Percentiles rank a stretch among this genome's conserved stretches.
phyloP scores from a whole-genome alignment of 768 basidiomycete genomes.

The Pholiota molesta region DNA sequence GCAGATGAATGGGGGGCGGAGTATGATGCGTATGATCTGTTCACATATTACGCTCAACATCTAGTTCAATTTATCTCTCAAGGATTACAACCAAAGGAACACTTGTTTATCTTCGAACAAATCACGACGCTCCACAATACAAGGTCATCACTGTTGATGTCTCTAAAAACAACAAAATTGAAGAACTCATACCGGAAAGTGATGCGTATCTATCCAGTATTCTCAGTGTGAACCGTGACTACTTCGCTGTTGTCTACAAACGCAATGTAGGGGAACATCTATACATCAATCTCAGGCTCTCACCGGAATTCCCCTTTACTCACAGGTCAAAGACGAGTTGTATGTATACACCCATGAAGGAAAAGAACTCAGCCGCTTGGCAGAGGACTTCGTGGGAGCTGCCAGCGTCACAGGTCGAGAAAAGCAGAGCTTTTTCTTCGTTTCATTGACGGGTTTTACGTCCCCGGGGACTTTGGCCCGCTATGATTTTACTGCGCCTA shows the following conservation, averaged over 20 bases:
- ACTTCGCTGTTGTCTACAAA: conserved; percentile 67
- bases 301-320: background rate
- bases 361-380: conserved; percentile 54
- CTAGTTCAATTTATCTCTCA: conserved; percentile 8
- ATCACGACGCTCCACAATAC: conserved; percentile 65
- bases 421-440: conserved; percentile 63
- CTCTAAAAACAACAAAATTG: conserved; percentile 47
- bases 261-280: conserved; percentile 55
- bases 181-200: conserved; percentile 70
- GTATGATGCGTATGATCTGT: conserved; percentile 57
- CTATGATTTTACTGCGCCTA: conserved; percentile 65
- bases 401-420: conserved; percentile 54
- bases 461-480: conserved; percentile 67
- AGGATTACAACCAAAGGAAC: conserved; percentile 71
- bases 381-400: conserved; percentile 68
- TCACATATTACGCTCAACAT: conserved; percentile 4
- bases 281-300: conserved; percentile 2
- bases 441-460: conserved; percentile 67
- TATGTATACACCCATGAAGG: conserved; percentile 69
- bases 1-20: conserved; percentile 69
- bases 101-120: conserved; percentile 65
- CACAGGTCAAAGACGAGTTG: conserved; percentile 77
- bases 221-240: conserved; percentile 51
- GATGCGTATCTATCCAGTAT: conserved; percentile 60
- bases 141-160: conserved; percentile 70